A percentile compares a stretch with the other conserved stretches of the same genome.
Conservation (phyloP, 352 stramenopile species). For the Phytophthora colocasiae region DNA sequence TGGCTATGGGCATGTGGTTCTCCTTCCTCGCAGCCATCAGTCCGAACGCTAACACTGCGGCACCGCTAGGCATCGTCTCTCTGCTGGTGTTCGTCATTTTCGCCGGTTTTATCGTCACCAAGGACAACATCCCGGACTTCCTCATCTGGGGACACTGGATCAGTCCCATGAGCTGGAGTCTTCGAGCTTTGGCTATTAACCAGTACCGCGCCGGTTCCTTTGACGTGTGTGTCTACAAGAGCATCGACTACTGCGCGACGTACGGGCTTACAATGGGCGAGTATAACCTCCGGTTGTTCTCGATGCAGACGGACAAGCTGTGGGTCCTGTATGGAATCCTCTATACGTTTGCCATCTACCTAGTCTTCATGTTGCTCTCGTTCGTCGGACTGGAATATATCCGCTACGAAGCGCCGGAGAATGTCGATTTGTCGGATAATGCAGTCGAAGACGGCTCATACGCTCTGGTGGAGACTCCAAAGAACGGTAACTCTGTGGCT, state of each 20-base stretch:
- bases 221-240: conserved; percentile 39
- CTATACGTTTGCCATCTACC: conserved; percentile 20
- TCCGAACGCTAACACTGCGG: conserved; percentile 36
- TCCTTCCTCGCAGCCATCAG: conserved; percentile 39
- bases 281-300: conserved; percentile 38
- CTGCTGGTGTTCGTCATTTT: conserved; percentile 54
- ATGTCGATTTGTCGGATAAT: conserved; percentile 26
- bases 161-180: conserved; percentile 56
- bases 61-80: conserved; percentile 36
- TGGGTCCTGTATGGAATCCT: conserved; percentile 37
- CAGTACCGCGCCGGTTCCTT: conserved; percentile 38
- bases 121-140: conserved; percentile 46
- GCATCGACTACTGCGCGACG: conserved; percentile 35
- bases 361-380: conserved; percentile 32
- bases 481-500: conserved; percentile 11
- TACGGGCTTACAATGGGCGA: conserved; percentile 42
- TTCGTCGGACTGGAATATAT: conserved; percentile 23
- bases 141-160: conserved; percentile 63
- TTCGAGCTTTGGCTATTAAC: conserved; percentile 46
- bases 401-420: conserved; percentile 22
- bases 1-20: conserved; percentile 38
- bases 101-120: conserved; percentile 51
- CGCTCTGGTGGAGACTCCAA: conserved; percentile 24
- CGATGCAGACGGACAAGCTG: conserved; percentile 35
- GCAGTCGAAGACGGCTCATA: conserved; percentile 13